These are phyloP conservation scores for Chimonanthus salicifolius DNA, from an alignment of 164 flowering plant species.

Conservation along the genomic window DNA sequence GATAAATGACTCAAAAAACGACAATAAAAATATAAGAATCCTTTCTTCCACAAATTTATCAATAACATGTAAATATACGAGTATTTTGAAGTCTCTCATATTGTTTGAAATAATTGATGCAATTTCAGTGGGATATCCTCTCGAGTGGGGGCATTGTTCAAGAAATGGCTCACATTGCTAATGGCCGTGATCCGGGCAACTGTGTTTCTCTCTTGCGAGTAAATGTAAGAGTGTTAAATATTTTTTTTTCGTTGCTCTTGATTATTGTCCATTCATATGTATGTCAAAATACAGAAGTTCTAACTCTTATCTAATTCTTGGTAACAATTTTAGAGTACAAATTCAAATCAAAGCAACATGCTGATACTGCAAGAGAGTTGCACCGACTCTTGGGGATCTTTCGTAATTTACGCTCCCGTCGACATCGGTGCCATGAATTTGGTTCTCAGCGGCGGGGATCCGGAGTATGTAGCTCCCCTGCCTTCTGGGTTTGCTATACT, in stretches of 20 bases:
- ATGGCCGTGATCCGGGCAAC: conserved; percentile 80
- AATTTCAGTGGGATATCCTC: conserved; percentile 74
- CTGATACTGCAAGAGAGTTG: conserved; percentile 91
- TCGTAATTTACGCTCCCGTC: conserved; percentile 87
- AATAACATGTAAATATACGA: not conserved
- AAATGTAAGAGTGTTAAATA: conserved; percentile 34
- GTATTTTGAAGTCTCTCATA: not conserved
- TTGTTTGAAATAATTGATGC: not conserved
- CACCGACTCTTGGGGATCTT: conserved; percentile 70
- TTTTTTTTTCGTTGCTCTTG: no score
- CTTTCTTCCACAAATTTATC: not conserved
- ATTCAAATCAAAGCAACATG: conserved; percentile 94
- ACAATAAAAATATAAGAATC: no score
- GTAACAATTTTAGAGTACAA: conserved; percentile 54
- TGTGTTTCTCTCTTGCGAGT: conserved; percentile 70
- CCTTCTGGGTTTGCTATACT: conserved; percentile 96
- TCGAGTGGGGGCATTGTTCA: conserved; percentile 70
- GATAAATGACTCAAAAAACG: not conserved
- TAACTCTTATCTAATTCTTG: not conserved
- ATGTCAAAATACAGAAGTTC: not conserved
- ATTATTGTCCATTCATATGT: not conserved
- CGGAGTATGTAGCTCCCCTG: conserved; percentile 84
- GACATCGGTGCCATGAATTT: conserved; percentile 81
- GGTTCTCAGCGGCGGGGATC: conserved; percentile 79
- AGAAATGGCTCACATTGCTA: conserved; percentile 80